Percentiles rank a stretch among this genome's conserved stretches.
Evolutionary conservation across 2,329 filamentous ascomycete genomes (phyloP).

Genomic region (Chaetomium sp.): DNA sequence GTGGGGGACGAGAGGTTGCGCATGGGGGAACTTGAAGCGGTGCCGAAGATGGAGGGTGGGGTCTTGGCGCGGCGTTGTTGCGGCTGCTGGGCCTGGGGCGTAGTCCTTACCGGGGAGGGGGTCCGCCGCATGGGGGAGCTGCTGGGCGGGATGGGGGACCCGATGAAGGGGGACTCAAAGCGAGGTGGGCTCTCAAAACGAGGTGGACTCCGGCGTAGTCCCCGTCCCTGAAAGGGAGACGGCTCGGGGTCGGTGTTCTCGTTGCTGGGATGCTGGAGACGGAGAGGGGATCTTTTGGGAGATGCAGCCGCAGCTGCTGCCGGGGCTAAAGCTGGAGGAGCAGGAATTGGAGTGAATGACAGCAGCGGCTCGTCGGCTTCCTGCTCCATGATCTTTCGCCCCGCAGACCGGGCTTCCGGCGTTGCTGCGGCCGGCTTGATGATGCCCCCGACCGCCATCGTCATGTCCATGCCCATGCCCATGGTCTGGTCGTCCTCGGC

Average conservation of each 20-base stretch:
- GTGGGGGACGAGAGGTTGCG: conserved; percentile 18
- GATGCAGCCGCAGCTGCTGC: conserved; percentile 24
- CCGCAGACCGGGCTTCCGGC: conserved; percentile 38
- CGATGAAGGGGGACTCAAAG: conserved; percentile 37
- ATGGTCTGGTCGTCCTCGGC: conserved; percentile 35
- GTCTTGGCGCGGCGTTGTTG: conserved; percentile 15
- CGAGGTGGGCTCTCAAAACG: conserved; percentile 32
- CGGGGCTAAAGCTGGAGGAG: conserved; percentile 20
- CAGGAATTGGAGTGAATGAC: conserved; percentile 34
- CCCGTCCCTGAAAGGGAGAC: conserved; percentile 45
- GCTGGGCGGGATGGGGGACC: conserved; percentile 16
- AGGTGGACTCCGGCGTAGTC: conserved; percentile 43
- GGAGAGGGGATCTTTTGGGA: conserved; percentile 25
- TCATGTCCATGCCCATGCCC: conserved; percentile 62
- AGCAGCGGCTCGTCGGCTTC: conserved; percentile 47
- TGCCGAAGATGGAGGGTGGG: conserved; percentile 22
- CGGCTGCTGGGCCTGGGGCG: conserved; percentile 5
- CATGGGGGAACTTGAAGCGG: conserved; percentile 26
- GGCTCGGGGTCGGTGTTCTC: conserved; percentile 45
- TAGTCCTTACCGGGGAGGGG: conserved; percentile 11
- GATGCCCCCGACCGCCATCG: conserved; percentile 56
- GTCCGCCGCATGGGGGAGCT: conserved; percentile 14
- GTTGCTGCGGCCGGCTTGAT: conserved; percentile 36
- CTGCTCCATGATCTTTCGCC: conserved; percentile 53
- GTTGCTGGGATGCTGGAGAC: conserved; percentile 20